These are phyloP conservation scores for Fusarium brevicatenulatum DNA, from an alignment of 2,329 filamentous ascomycete genomes.

Conservation along the genomic window DNA sequence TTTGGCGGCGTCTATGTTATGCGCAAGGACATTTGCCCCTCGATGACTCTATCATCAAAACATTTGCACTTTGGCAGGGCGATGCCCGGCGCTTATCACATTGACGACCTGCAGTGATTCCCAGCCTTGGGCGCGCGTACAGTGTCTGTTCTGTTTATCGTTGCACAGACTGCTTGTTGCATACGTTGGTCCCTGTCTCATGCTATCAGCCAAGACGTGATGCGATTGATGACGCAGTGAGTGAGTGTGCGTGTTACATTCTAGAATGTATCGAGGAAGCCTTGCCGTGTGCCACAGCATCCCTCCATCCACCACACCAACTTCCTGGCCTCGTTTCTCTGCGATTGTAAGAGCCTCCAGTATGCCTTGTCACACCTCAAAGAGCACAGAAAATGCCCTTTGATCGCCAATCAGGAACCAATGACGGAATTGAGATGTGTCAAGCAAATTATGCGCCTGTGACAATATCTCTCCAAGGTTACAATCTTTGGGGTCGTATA, in stretches of 20 bases:
- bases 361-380: background rate
- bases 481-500: background rate
- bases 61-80: constrained; percentile 9
- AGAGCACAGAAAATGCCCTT: constrained; percentile 8
- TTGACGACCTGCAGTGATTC: background rate
- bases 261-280: constrained; percentile 9
- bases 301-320: background rate
- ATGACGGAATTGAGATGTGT: background rate
- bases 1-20: background rate
- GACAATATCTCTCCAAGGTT: background rate
- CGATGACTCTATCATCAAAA: background rate
- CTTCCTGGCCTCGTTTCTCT: background rate
- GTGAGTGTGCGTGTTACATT: constrained; percentile 7
- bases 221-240: background rate
- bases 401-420: background rate
- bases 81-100: constrained; percentile 4
- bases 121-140: background rate
- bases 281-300: background rate
- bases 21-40: background rate
- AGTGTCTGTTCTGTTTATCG: background rate
- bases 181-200: background rate
- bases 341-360: background rate
- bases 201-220: background rate
- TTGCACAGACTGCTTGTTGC: background rate
- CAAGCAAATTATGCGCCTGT: background rate